A percentile compares a stretch with the other conserved stretches of the same genome.
Evolutionary conservation across 257 asterid genomes (phyloP).

Genomic region (Solanum gracilifrons): DNA sequence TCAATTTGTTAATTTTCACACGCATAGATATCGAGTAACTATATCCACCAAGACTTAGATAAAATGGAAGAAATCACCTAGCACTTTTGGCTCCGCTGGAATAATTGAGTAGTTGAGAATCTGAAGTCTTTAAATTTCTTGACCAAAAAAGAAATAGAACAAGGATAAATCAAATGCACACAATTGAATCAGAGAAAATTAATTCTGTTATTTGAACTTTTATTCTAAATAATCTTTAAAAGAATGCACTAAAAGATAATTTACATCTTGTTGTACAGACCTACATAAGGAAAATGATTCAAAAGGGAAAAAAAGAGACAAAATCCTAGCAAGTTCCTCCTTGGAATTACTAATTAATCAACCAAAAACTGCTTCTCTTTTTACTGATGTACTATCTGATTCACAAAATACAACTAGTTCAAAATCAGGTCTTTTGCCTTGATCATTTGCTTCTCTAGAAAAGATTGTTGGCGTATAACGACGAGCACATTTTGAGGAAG

Average conservation of each 20-base stretch:
- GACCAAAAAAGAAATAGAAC: neutral
- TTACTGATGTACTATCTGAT: neutral
- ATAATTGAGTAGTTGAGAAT: neutral
- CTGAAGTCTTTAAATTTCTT: neutral
- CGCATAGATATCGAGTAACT: neutral
- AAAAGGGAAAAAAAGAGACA: neutral
- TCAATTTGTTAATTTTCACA: neutral
- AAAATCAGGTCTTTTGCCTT: neutral
- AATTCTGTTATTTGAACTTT: neutral
- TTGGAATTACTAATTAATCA: neutral
- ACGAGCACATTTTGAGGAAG: constrained; percentile 22
- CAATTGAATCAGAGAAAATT: neutral
- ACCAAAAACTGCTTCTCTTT: neutral
- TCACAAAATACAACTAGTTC: neutral
- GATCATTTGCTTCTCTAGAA: neutral
- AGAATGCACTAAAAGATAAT: neutral
- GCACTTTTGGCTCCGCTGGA: neutral
- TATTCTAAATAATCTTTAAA: neutral
- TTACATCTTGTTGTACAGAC: neutral
- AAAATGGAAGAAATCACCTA: neutral
- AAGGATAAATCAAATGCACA: neutral
- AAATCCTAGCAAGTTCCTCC: neutral
- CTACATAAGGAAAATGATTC: neutral
- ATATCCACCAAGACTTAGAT: neutral
- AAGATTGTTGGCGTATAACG: neutral